Percentiles rank a stretch among this genome's conserved stretches.
These are phyloP conservation scores for Kazachstania taianensis DNA, from an alignment of 805 yeast genomes.

Conservation along the genomic window DNA sequence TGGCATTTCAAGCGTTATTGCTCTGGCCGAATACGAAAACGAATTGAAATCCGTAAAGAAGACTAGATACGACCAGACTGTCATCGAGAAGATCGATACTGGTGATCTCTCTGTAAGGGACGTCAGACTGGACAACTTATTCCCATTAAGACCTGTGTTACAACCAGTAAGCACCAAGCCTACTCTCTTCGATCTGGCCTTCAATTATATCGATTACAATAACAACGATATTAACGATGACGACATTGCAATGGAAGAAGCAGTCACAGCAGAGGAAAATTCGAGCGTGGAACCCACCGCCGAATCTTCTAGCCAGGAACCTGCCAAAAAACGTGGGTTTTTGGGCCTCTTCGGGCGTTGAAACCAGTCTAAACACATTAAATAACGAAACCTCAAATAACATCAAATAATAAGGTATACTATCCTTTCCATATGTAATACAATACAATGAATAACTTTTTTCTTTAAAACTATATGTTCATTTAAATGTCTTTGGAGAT, in stretches of 20 bases:
- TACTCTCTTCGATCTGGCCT: constrained; percentile 83
- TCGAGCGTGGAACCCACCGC: constrained; percentile 10
- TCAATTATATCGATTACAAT: constrained; percentile 62
- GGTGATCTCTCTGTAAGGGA: constrained; percentile 13
- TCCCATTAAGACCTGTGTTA: constrained; percentile 32
- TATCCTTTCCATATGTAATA: too few species aligned
- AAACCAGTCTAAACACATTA: too few species aligned
- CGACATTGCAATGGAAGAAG: constrained; percentile 2
- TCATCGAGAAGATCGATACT: constrained; percentile 32
- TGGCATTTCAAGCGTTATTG: constrained; percentile 24
- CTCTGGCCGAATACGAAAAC: constrained; percentile 29
- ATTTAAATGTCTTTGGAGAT: too few species aligned
- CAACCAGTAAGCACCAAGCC: constrained; percentile 72
- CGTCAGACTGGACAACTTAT: constrained; percentile 18
- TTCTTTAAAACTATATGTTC: too few species aligned
- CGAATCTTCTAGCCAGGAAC: constrained; percentile 16
- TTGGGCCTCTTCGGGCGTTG: constrained; percentile 63
- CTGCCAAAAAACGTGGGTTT: constrained; percentile 51
- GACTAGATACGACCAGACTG: constrained; percentile 15
- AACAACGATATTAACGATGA: too few species aligned
- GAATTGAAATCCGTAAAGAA: constrained; percentile 7
- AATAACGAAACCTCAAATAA: too few species aligned
- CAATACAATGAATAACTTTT: background rate
- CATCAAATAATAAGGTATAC: too few species aligned
- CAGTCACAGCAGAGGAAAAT: constrained; percentile 8